Conservation (phyloP, 75 land plant genomes). For the Pseudotsuga menziesii region DNA sequence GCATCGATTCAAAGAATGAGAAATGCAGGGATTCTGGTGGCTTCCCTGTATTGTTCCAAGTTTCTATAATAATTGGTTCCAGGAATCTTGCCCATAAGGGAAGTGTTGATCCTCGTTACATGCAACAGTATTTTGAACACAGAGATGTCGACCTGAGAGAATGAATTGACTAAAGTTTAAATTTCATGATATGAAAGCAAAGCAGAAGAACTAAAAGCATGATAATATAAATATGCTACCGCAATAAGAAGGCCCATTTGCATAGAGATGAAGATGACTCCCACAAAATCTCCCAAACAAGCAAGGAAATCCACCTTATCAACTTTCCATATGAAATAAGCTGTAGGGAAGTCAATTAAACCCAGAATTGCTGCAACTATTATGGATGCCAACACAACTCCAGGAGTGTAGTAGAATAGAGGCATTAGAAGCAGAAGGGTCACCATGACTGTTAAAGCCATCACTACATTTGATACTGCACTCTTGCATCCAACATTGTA, state of each 20-base stretch:
- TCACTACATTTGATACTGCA: constrained; percentile 42
- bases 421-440: constrained; percentile 34
- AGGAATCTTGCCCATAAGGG: constrained; percentile 65
- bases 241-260: constrained; percentile 46
- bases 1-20: constrained; percentile 76
- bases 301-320: constrained; percentile 50
- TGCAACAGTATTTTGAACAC: constrained; percentile 58
- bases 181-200: too few relatives aligned
- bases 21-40: constrained; percentile 55
- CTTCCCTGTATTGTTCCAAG: constrained; percentile 60
- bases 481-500: constrained; percentile 38
- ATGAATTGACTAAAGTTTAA: neutral
- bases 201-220: neutral
- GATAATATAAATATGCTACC: constrained; percentile 13
- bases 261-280: constrained; percentile 36
- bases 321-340: constrained; percentile 38
- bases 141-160: constrained; percentile 45
- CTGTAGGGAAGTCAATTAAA: constrained; percentile 35
- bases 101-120: constrained; percentile 71
- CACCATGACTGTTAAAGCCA: constrained; percentile 34
- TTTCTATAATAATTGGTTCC: constrained; percentile 67
- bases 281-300: constrained; percentile 38
- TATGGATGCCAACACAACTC: constrained; percentile 33
- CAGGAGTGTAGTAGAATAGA: constrained; percentile 51
- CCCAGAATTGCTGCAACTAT: constrained; percentile 39